Evolutionary conservation across 345 rosid genomes (phyloP), one percentile per base, ranked within the genome.

Genomic region (Eucalyptus sp.): DNA sequence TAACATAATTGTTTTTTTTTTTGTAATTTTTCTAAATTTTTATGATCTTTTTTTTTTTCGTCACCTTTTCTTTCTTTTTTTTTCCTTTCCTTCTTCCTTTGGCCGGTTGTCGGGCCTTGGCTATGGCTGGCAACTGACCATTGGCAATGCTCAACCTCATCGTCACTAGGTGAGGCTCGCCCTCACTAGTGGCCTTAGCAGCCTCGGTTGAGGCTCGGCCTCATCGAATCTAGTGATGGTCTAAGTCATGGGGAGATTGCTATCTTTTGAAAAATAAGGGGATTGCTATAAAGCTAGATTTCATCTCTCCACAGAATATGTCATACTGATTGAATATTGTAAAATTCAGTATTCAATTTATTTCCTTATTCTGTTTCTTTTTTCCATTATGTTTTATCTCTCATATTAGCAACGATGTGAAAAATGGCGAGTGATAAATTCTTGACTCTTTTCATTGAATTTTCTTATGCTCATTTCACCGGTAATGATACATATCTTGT

Each of bases 141-240:
- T 22, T 56, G 62, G 29, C 29, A 9, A 13, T 7, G 37, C 71
- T 29, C 8, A 66, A 66, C 76, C 76, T n/a, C 1, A 0, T 31
- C 2, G 0, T 66, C 76, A 8, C 2, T 0, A 0, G 76, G 20
- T 3, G 0, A 14, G 41, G 41, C 41, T 14, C 0, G 10, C 11
- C 6, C 41, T n/a, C 76, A 66, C 41, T 17, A 14, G 20, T 66
- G 41, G 41, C 41, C 20, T n/a, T 16, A 0, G 20, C 5, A 66
- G 10, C 10, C 41, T n/a, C 0, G 11, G 11, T 31, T 16, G 2
- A 66, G 3, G 6, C 41, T n/a, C 2, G 11, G 1, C 20, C 41
- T 56, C 62, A 56, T 20, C 62, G 5, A 41, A 22, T 56, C 12
- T 56, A 20, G 29, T 0, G 0, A 56, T 22, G 62, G 62, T 56